These are phyloP conservation scores for Talaromyces islandicus DNA, from an alignment of 2,329 filamentous ascomycete species.

Conservation along the genomic window DNA sequence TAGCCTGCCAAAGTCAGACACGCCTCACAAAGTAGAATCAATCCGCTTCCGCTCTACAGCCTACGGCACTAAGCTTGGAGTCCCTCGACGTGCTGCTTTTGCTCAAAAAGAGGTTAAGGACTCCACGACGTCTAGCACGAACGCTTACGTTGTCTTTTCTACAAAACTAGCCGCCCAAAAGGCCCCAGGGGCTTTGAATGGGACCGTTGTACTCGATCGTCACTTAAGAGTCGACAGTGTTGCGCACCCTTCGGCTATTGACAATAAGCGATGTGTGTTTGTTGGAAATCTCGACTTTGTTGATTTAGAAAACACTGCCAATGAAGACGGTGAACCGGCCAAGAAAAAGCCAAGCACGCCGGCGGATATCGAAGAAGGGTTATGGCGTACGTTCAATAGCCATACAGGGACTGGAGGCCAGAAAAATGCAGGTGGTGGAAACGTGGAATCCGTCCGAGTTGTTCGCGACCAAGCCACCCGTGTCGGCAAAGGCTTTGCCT, in stretches of 20 bases:
- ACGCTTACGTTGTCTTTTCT: slow-evolving; percentile 88
- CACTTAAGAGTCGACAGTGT: slow-evolving; percentile 89
- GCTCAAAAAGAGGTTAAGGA: slow-evolving; percentile 88
- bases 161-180: slow-evolving; percentile 68
- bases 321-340: slow-evolving; percentile 54
- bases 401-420: slow-evolving; percentile 17
- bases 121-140: slow-evolving; percentile 84
- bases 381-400: slow-evolving; percentile 37
- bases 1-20: slow-evolving; percentile 43
- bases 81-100: slow-evolving; percentile 92
- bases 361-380: slow-evolving; percentile 84
- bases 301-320: slow-evolving; percentile 72
- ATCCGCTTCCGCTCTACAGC: slow-evolving; percentile 91
- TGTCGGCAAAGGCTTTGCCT: slow-evolving; percentile 94
- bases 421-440: slow-evolving; percentile 52
- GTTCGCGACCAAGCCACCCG: slow-evolving; percentile 83
- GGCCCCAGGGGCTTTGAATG: slow-evolving; percentile 74
- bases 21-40: slow-evolving; percentile 72
- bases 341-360: slow-evolving; percentile 58
- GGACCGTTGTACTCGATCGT: slow-evolving; percentile 72
- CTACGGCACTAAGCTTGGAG: slow-evolving; percentile 61
- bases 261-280: slow-evolving; percentile 88
- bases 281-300: slow-evolving; percentile 96
- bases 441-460: slow-evolving; percentile 88
- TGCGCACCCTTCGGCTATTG: slow-evolving; percentile 74